Percentiles rank a stretch among this genome's conserved stretches.
These are phyloP conservation scores for Solanum bulbocastanum DNA, from an alignment of 257 asterid genomes.

Conservation along the genomic window DNA sequence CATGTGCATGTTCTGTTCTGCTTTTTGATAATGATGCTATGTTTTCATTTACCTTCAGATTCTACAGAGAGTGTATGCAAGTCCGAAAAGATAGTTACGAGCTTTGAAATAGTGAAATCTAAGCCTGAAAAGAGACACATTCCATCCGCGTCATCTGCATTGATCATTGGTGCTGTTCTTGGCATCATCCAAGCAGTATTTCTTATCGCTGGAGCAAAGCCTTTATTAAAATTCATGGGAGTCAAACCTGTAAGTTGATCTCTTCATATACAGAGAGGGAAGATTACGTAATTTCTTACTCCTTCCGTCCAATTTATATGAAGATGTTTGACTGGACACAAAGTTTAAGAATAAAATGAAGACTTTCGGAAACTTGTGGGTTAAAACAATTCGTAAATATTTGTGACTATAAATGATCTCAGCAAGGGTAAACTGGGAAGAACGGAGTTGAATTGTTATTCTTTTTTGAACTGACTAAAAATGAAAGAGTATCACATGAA, in stretches of 20 bases:
- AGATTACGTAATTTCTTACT: background rate
- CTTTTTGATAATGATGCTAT: background rate
- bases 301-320: background rate
- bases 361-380: background rate
- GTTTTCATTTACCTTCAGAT: constrained; percentile 7
- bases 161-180: constrained; percentile 52
- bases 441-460: background rate
- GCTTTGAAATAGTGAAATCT: constrained; percentile 21
- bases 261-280: background rate
- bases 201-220: constrained; percentile 45
- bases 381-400: background rate
- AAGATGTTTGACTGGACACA: background rate
- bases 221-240: constrained; percentile 67
- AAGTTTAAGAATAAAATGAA: background rate
- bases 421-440: background rate
- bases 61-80: constrained; percentile 11
- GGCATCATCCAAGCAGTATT: constrained; percentile 55
- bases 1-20: background rate
- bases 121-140: constrained; percentile 38
- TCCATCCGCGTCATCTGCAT: constrained; percentile 69
- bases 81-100: background rate
- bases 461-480: background rate
- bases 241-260: constrained; percentile 39
- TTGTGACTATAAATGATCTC: background rate
- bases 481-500: background rate